A percentile compares a stretch with the other conserved stretches of the same genome.
phyloP scores from a whole-genome alignment of 73 alveolate species.

The Durusdinium trenchii region DNA sequence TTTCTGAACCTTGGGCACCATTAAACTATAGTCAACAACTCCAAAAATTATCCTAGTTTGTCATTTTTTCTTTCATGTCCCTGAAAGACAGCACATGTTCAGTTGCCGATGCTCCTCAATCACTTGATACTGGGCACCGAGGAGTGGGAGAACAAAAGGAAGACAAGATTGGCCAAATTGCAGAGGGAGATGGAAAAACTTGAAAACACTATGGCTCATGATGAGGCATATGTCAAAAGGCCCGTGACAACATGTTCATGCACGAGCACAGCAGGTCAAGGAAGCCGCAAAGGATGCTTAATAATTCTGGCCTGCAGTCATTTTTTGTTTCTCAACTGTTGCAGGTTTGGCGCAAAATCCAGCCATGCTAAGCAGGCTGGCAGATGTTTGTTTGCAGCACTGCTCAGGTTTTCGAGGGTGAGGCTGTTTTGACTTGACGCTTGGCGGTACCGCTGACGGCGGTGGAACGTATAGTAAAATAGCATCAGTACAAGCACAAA shows the following conservation, averaged over 20 bases:
- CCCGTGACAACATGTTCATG: background rate
- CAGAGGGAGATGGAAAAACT: constrained; percentile 76
- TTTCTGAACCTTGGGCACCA: constrained; percentile 46
- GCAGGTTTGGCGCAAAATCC: constrained; percentile 85
- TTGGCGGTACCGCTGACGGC: too few species aligned
- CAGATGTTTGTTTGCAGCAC: background rate
- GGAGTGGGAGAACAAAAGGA: constrained; percentile 72
- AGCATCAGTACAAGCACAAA: too few species aligned
- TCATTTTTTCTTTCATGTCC: too few species aligned
- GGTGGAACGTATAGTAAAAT: too few species aligned
- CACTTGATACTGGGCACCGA: too few species aligned
- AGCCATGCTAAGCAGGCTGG: constrained; percentile 88
- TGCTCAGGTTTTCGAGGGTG: too few species aligned
- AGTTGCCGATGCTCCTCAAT: too few species aligned
- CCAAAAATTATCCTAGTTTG: background rate
- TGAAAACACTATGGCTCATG: background rate
- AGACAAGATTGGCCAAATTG: constrained; percentile 3
- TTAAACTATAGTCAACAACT: background rate
- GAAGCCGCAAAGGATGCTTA: too few species aligned
- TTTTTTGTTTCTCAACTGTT: background rate
- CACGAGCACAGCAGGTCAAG: too few species aligned
- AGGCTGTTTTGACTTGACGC: too few species aligned
- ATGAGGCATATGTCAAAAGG: constrained; percentile 49
- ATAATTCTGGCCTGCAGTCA: background rate
- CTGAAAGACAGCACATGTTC: too few species aligned